Evolutionary conservation across 371 early-diverging fungal species (phyloP), one percentile per base, ranked within the genome.

Genomic region (Actinomortierella ambigua): DNA sequence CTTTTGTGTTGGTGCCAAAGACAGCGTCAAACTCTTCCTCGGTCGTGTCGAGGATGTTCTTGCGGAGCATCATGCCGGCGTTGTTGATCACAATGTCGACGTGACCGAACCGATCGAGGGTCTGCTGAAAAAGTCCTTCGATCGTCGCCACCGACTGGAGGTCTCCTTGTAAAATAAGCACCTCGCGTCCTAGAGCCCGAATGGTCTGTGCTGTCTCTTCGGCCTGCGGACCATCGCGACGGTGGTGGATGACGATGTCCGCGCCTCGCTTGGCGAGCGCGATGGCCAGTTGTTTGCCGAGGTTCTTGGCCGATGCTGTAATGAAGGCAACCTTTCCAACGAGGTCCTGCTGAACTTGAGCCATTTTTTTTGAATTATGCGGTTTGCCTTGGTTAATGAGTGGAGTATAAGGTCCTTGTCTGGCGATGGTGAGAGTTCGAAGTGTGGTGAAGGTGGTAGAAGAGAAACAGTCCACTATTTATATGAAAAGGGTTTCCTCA

Each of bases 41-140:
- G 13, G 42, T 44, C 9, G 47, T 53, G 28, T 63, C 57, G 18
- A 42, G 34, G 18, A 63, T 34, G 9, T 53, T 53, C 27, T 61
- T 61, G 43, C 47, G 53, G 22, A 61, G 42, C 2, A 53, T 53
- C 26, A 46, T 40, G 17, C 61, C 61, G 28, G 82, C 83, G 43
- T 81, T 83, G 75, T 83, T 83, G 56, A 81, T 73, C 46, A 80
- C 61, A 40, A 83, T 81, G 58, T 83, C 83, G 53, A 81, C 63
- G 20, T 80, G 77, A 15, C 80, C 79, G 42, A 75, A 77, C 62
- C 42, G 42, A 17, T 58, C 55, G 17, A 75, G 73, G 27, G 77
- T 77, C 49, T 73, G 50, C 7, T 47, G 54, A 44, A 82, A 71
- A 23, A 79, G 77, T 20, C 65, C 69, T 23, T 60, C 43, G n/a